These are phyloP conservation scores for Pilasporangium apinafurcum DNA, from an alignment of 352 stramenopile genomes.

Conservation along the genomic window DNA sequence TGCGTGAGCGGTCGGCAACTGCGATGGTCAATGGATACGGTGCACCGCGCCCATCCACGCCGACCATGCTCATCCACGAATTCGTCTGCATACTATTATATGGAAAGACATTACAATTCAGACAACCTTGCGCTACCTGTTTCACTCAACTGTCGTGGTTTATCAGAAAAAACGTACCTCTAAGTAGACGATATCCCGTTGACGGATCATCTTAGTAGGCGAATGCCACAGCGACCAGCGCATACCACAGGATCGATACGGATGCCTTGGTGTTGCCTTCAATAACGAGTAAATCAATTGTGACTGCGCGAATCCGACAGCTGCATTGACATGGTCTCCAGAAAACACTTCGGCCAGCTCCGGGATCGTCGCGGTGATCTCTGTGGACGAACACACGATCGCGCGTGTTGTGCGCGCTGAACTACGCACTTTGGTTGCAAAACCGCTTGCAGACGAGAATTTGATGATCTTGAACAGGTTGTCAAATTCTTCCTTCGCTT, in stretches of 20 bases:
- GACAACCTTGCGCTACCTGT: no score
- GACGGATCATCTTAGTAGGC: slow-evolving; percentile 47
- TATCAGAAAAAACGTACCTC: slow-evolving; percentile 13
- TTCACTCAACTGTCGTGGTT: neutral
- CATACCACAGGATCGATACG: slow-evolving; percentile 44
- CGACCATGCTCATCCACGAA: slow-evolving; percentile 52
- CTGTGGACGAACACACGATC: slow-evolving; percentile 33
- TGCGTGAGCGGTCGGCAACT: slow-evolving; percentile 45
- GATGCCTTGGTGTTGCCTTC: slow-evolving; percentile 29
- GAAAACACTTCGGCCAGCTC: slow-evolving; percentile 60
- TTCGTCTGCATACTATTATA: slow-evolving; percentile 38
- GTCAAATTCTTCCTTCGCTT: slow-evolving; percentile 19
- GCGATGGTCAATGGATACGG: slow-evolving; percentile 57
- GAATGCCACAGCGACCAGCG: slow-evolving; percentile 64
- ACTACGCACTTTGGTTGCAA: slow-evolving; percentile 41
- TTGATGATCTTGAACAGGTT: slow-evolving; percentile 37
- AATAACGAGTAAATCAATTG: slow-evolving; percentile 52
- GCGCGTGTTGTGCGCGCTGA: slow-evolving; percentile 45
- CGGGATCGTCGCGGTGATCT: slow-evolving; percentile 38
- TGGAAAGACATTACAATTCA: neutral
- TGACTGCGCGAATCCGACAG: slow-evolving; percentile 55
- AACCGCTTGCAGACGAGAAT: slow-evolving; percentile 25
- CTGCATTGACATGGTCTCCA: slow-evolving; percentile 47
- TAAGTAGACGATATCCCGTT: slow-evolving; percentile 55
- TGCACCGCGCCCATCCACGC: slow-evolving; percentile 51